Evolutionary conservation across 2,329 filamentous ascomycete species (phyloP).

Genomic region (Blumeria hordei): DNA sequence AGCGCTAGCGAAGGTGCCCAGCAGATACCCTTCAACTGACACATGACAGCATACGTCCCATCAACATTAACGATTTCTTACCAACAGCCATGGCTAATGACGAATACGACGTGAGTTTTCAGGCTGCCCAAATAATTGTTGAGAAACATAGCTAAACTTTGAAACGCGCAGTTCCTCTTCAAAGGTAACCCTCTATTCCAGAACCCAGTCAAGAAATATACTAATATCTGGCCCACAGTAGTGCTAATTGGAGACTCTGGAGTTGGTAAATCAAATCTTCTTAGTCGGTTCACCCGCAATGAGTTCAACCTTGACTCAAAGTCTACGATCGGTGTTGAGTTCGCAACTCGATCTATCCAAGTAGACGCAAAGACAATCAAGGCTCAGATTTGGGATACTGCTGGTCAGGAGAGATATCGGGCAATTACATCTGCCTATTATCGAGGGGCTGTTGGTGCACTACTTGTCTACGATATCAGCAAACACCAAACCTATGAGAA

Average conservation of each 20-base stretch:
- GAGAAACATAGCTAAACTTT: slow-evolving; percentile 16
- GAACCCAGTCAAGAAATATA: no score
- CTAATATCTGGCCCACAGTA: slow-evolving; percentile 27
- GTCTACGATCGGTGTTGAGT: slow-evolving; percentile 98
- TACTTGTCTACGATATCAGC: slow-evolving; percentile 98
- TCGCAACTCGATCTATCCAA: slow-evolving; percentile 94
- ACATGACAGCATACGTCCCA: no score
- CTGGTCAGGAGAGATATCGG: slow-evolving; percentile 94
- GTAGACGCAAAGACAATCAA: slow-evolving; percentile 99
- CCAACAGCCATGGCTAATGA: slow-evolving; percentile 77
- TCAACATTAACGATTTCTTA: neutral
- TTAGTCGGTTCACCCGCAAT: slow-evolving; percentile 98
- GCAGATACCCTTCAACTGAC: no score
- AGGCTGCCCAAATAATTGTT: slow-evolving; percentile 8
- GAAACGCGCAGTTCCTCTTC: slow-evolving; percentile 64
- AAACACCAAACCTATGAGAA: slow-evolving; percentile 99
- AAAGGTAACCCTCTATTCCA: slow-evolving; percentile 42
- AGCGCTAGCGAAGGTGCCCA: no score
- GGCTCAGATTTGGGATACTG: slow-evolving; percentile 99
- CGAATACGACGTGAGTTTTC: slow-evolving; percentile 83
- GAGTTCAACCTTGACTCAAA: slow-evolving; percentile 99
- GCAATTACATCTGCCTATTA: slow-evolving; percentile 99
- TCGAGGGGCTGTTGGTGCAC: slow-evolving; percentile 83
- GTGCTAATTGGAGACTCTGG: slow-evolving; percentile 98
- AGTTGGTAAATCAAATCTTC: slow-evolving; percentile 98